Base-by-base conservation (phyloP, 768 basidiomycete species). In the Suillus subluteus region DNA sequence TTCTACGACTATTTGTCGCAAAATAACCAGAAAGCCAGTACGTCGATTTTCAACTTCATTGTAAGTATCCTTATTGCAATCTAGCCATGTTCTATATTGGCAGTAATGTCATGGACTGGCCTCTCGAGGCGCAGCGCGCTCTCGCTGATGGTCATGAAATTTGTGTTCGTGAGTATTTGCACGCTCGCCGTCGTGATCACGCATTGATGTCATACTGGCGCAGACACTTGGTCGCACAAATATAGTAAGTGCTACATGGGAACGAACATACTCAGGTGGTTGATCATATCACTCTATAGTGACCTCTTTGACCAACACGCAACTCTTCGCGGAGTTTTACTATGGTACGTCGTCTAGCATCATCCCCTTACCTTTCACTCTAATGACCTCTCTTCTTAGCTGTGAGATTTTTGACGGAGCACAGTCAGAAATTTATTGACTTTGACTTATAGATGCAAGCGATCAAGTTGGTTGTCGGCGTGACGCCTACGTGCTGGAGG, bases 311-410 rank as follows among this genome's bases (percentile, higher is more conserved):
- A 76, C 82, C 11, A 93, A 88, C 72, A 79, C 86, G 69, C 79
- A 89, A 67, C 89, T 87, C 5, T 91, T 93, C 65, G 91, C 91
- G 4, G 92, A 94, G 75, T 80, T 95, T 21, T 92, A 89, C 66
- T 95, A 92, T 77, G 87, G 87, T 85, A 69, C 43, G 86, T 75
- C 12, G 63, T 6, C 40, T 43, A 21, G 12, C 6, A 18, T 30
- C 6, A 5, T 48, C 5, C 21, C 30, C 32, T 37, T 11, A n/a
- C 16, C 30, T 6, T 11, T 0, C 5, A 30, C 26, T 69, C 48
- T 30, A 46, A 52, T 44, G 3, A 66, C n/a, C 9, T 54, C n/a
- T n/a, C 43, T 21, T 40, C 23, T 11, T 61, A 78, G 75, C 75
- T 9, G 76, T 76, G 71, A 63, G 76, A 55, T 12, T 26, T 1